Evolutionary conservation across 2,329 filamentous ascomycete genomes (phyloP).

Genomic region (Coleophoma eucalyptorum): DNA sequence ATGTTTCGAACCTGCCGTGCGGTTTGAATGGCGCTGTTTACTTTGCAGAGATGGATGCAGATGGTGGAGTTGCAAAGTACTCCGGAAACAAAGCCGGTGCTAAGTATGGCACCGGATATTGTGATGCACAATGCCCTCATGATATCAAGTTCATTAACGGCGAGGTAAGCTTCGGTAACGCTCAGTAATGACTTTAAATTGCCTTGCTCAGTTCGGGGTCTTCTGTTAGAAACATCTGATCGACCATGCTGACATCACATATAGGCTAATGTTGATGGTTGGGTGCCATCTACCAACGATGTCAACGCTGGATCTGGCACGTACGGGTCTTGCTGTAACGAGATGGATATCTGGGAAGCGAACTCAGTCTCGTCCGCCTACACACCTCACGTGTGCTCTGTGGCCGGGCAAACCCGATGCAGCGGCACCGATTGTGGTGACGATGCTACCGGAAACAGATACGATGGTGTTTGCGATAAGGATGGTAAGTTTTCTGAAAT

Average conservation of each 20-base stretch:
- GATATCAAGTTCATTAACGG: slow-evolving; percentile 52
- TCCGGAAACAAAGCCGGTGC: slow-evolving; percentile 54
- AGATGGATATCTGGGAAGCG: slow-evolving; percentile 67
- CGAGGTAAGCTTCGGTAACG: slow-evolving; percentile 22
- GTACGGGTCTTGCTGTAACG: slow-evolving; percentile 60
- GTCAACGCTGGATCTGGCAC: slow-evolving; percentile 47
- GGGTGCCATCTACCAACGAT: slow-evolving; percentile 38
- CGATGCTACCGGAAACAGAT: slow-evolving; percentile 35
- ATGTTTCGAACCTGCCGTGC: slow-evolving; percentile 65
- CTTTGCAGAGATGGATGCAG: slow-evolving; percentile 58
- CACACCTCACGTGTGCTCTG: slow-evolving; percentile 54
- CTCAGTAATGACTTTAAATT: too few relatives aligned
- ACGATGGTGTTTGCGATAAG: slow-evolving; percentile 53
- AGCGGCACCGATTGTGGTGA: slow-evolving; percentile 35
- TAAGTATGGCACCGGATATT: slow-evolving; percentile 60
- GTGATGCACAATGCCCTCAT: slow-evolving; percentile 54
- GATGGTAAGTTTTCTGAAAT: slow-evolving; percentile 30
- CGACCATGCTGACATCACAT: too few relatives aligned
- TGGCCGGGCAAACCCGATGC: slow-evolving; percentile 37
- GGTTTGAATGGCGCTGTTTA: slow-evolving; percentile 72
- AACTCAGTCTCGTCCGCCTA: slow-evolving; percentile 54
- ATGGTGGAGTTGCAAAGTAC: slow-evolving; percentile 53
- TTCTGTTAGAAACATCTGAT: background rate
- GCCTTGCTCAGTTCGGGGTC: background rate
- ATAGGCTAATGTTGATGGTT: background rate